These are phyloP conservation scores for Volvariella surrecta DNA, from an alignment of 1,284 basidiomycete genomes.

Conservation along the genomic window DNA sequence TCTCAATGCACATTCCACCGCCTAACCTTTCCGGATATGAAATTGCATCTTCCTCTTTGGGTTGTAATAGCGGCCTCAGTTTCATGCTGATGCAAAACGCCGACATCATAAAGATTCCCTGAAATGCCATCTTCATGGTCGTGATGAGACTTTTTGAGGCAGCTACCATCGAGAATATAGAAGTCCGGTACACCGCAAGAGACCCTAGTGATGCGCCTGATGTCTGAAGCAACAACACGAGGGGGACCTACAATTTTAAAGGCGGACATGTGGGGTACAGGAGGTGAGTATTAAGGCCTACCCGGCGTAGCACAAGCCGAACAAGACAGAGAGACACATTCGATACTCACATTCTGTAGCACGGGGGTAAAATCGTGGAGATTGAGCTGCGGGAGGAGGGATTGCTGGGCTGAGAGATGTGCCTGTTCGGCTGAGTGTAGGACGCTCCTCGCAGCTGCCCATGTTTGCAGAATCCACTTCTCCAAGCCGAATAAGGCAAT, in stretches of 20 bases:
- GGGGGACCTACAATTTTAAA: conserved; percentile 44
- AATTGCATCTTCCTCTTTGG: conserved; percentile 38
- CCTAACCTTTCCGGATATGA: conserved; percentile 35
- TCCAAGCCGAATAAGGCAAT: conserved; percentile 73
- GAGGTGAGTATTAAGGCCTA: too few species aligned
- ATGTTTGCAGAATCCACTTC: conserved; percentile 72
- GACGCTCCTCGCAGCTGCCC: conserved; percentile 54
- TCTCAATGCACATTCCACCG: conserved; percentile 59
- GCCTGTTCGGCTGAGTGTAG: conserved; percentile 47
- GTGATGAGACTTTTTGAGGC: conserved; percentile 52
- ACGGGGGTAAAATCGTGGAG: conserved; percentile 53
- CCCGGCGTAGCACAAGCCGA: too few species aligned
- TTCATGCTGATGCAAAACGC: conserved; percentile 71
- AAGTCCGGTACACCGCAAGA: conserved; percentile 66
- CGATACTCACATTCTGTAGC: conserved; percentile 63
- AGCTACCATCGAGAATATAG: conserved; percentile 62
- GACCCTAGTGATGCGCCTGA: conserved; percentile 71
- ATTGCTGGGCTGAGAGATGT: conserved; percentile 28
- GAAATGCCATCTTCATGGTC: conserved; percentile 62
- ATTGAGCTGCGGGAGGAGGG: conserved; percentile 47
- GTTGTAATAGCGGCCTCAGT: conserved; percentile 58
- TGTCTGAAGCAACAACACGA: conserved; percentile 60
- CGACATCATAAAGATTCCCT: conserved; percentile 74
- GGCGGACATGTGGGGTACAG: conserved; percentile 1
- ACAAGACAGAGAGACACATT: conserved; percentile 1